Evolutionary conservation across 192 early-diverging fungal genomes (phyloP).

Genomic region (Backusella tarrabulga): DNA sequence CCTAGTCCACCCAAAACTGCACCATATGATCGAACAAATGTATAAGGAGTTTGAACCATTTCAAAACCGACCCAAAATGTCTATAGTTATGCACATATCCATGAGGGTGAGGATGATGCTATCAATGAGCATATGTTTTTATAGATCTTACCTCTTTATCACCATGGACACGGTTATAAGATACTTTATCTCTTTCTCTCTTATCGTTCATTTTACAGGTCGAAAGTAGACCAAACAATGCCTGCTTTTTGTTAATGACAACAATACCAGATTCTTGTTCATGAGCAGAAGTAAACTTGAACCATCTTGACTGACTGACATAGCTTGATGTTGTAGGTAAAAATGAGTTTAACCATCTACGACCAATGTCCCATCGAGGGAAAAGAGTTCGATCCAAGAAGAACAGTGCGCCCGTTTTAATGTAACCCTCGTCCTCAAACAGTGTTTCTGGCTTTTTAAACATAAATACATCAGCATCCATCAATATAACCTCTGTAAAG

Average conservation of each 20-base stretch:
- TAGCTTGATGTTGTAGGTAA: conserved; percentile 45
- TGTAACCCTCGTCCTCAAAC: conserved; percentile 47
- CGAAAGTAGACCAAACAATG: conserved; percentile 51
- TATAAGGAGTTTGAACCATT: conserved; percentile 54
- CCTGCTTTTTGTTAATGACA: conserved; percentile 49
- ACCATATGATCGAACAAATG: conserved; percentile 46
- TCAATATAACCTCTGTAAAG: conserved; percentile 62
- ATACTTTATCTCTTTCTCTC: conserved; percentile 46
- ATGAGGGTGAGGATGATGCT: not conserved
- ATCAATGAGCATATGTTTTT: not conserved
- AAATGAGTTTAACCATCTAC: conserved; percentile 51
- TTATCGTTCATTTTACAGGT: conserved; percentile 57
- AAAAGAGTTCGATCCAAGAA: conserved; percentile 65
- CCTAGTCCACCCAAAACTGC: conserved; percentile 52
- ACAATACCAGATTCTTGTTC: conserved; percentile 67
- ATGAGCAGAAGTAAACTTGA: conserved; percentile 39
- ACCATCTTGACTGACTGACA: conserved; percentile 40
- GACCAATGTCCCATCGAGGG: conserved; percentile 24
- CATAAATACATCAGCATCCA: conserved; percentile 72
- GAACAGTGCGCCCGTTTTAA: conserved; percentile 53
- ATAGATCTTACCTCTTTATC: conserved; percentile 58
- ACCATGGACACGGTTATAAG: conserved; percentile 49
- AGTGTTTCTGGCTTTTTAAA: conserved; percentile 55
- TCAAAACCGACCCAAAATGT: conserved; percentile 67
- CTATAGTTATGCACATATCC: not conserved